Percentiles rank a stretch among this genome's conserved stretches.
Evolutionary conservation across 148 eudicot genomes (phyloP).

Genomic region (Selenicereus undatus): DNA sequence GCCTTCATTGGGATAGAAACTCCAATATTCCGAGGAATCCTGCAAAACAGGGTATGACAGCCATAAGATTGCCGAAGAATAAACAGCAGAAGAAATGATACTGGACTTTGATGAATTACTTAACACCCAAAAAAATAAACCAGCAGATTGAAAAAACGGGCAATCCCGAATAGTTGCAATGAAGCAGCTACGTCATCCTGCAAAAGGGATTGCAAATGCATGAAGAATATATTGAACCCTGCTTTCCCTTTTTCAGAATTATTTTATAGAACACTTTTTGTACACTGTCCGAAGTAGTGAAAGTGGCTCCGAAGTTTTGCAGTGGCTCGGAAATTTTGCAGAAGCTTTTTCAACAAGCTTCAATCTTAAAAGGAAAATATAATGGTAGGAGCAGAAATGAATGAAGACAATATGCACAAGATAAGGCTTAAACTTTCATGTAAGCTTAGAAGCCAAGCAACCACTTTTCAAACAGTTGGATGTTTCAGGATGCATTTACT

Average conservation of each 20-base stretch:
- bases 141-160: not conserved
- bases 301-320: not conserved
- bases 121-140: not conserved
- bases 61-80: not conserved
- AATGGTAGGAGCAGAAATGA: no score
- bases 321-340: not conserved
- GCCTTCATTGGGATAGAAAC: conserved; percentile 98
- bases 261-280: not conserved
- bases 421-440: not conserved
- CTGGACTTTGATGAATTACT: not conserved
- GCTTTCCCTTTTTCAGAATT: not conserved
- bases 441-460: not conserved
- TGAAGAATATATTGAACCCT: not conserved
- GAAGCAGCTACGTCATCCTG: no score
- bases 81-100: not conserved
- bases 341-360: not conserved
- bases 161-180: not conserved
- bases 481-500: not conserved
- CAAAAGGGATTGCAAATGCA: not conserved
- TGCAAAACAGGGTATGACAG: conserved; percentile 26
- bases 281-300: not conserved
- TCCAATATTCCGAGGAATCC: conserved; percentile 81
- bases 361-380: no score
- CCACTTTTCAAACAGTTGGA: not conserved
- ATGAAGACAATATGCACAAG: not conserved